A percentile compares a stretch with the other conserved stretches of the same genome.
These are phyloP conservation scores for Ichthyophthirius multifiliis DNA, from an alignment of 169 alveolate species.

Conservation along the genomic window DNA sequence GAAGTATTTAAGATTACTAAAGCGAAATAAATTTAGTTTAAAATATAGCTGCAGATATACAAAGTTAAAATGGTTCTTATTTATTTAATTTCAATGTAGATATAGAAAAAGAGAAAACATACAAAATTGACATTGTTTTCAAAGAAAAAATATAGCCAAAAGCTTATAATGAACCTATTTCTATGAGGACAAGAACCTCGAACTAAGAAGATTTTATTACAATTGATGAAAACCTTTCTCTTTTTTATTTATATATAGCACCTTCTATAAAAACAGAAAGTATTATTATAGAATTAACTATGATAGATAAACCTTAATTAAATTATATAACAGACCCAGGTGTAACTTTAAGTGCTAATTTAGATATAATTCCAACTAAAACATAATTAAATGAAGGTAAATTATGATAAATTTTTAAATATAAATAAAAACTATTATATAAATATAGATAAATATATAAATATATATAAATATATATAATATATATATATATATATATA, in stretches of 20 bases:
- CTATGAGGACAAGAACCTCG: not conserved
- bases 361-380: not conserved
- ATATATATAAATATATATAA: no score
- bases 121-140: not conserved
- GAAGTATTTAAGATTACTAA: not conserved
- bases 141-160: not conserved
- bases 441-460: no score
- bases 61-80: not conserved
- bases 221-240: not conserved
- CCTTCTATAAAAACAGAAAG: not conserved
- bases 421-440: no score
- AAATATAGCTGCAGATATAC: not conserved
- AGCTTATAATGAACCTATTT: not conserved
- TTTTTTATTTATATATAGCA: not conserved
- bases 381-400: no score
- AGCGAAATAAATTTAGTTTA: not conserved
- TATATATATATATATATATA: no score
- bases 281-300: not conserved
- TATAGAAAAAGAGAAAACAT: not conserved
- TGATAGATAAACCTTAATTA: not conserved
- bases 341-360: not conserved
- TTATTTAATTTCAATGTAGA: not conserved
- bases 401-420: no score
- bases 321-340: conserved; percentile 5
- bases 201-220: not conserved